These are phyloP conservation scores for Ganoderma leucocontextum DNA, from an alignment of 1,284 basidiomycete genomes.

Conservation along the genomic window DNA sequence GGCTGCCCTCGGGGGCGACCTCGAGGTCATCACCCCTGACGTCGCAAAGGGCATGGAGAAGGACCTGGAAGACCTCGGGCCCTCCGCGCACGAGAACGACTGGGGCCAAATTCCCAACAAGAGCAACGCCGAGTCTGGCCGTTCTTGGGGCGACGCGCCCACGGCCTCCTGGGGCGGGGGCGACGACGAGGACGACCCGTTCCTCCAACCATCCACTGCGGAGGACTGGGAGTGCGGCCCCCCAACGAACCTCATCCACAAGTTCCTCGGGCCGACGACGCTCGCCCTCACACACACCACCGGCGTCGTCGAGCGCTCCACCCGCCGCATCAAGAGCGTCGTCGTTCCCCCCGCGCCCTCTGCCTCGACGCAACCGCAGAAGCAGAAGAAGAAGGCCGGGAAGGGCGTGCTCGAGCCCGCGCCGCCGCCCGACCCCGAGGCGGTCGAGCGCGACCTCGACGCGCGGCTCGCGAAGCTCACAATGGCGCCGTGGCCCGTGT, in stretches of 20 bases:
- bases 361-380: slow-evolving; percentile 15
- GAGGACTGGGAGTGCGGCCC: slow-evolving; percentile 34
- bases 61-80: slow-evolving; percentile 28
- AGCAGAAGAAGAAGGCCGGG: slow-evolving; percentile 26
- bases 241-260: slow-evolving; percentile 42
- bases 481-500: slow-evolving; percentile 60
- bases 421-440: slow-evolving; percentile 37
- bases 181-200: background rate
- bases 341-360: slow-evolving; percentile 33
- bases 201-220: slow-evolving; percentile 4
- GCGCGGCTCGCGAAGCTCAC: slow-evolving; percentile 56
- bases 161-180: background rate
- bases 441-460: slow-evolving; percentile 60
- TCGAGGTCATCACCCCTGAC: slow-evolving; percentile 37
- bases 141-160: background rate
- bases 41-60: slow-evolving; percentile 29
- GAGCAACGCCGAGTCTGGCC: slow-evolving; percentile 11
- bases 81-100: slow-evolving; percentile 25
- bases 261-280: slow-evolving; percentile 53
- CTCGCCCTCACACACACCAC: slow-evolving; percentile 57
- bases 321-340: slow-evolving; percentile 53
- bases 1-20: slow-evolving; percentile 23
- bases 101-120: slow-evolving; percentile 3
- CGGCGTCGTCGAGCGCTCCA: slow-evolving; percentile 60
- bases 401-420: slow-evolving; percentile 11